Base-by-base conservation (phyloP, 1,139 yeast genomes). In the Saccharomyces hybrid region DNA sequence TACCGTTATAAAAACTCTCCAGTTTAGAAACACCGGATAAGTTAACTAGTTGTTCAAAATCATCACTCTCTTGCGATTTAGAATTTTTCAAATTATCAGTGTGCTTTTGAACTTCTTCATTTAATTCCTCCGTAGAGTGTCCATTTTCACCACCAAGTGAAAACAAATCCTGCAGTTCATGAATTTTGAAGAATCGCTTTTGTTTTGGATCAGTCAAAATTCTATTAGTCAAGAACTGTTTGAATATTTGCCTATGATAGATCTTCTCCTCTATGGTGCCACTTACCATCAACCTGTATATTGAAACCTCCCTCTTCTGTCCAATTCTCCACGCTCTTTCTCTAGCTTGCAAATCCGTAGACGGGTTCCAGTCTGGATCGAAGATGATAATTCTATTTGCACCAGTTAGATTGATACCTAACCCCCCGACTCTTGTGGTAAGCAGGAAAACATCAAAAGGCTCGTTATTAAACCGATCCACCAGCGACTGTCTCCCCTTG, bases 291-390 rank as follows among this genome's bases (percentile, higher is more conserved):
- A 93, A 73, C 55, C 99, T 74, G 64, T 91, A 95, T 42, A 93
- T 91, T 2, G 91, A 83, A n/a, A 93, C 97, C 63, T 91, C 96
- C 60, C 84, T 83, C 67, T 87, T 91, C 67, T 93, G 99, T 0
- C 99, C 99, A 58, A 93, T 77, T 62, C 99, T 77, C 99, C 99
- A 93, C 0, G 98, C 98, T 52, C 99, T 73, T 70, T 93, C 99
- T 59, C 99, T 75, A 0, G 99, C 99, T 70, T 93, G 99, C 60
- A 93, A 80, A 73, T 93, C 99, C 0, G 98, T 93, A 0, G 97
- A 89, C 0, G 99, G 99, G 66, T 93, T 93, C 99, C 99, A 93
- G 69, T 93, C 99, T 0, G 99, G 99, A 66, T 93, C 99, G 68
- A 79, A 93, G 16, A 93, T 93, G 19, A 93, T 89, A 5, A 93